Conservation (phyloP, 2,329 filamentous ascomycete genomes). For the Hymenoscyphus scutula region DNA sequence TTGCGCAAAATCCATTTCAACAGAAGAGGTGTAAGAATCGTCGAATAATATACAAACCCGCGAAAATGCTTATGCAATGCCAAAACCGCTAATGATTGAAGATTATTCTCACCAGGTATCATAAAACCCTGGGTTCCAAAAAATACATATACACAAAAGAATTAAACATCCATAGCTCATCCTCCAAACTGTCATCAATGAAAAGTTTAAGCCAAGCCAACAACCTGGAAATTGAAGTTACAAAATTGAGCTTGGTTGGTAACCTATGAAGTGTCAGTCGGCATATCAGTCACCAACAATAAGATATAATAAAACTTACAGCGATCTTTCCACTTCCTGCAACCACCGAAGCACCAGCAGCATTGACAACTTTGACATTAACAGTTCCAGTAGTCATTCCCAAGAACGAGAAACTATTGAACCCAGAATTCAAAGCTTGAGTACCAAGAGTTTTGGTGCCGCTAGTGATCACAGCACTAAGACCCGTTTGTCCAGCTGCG, state of each 20-base stretch:
- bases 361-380: constrained; percentile 12
- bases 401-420: constrained; percentile 18
- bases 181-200: neutral
- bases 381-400: constrained; percentile 22
- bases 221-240: constrained; percentile 8
- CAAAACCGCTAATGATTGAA: no score
- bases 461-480: constrained; percentile 10
- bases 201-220: neutral
- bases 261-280: neutral
- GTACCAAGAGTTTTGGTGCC: constrained; percentile 13
- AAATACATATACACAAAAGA: neutral
- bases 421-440: constrained; percentile 13
- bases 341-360: constrained; percentile 10
- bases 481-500: constrained; percentile 11
- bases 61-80: no score
- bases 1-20: no score
- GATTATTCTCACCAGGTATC: neutral
- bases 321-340: constrained; percentile 14
- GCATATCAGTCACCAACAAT: neutral
- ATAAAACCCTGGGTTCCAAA: neutral
- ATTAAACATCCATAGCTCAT: neutral
- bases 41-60: no score
- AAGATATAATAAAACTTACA: neutral
- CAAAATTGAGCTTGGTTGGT: neutral
- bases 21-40: no score